A percentile compares a stretch with the other conserved stretches of the same genome.
These are phyloP conservation scores for Microdochium bolleyi DNA, from an alignment of 2,329 filamentous ascomycete genomes.

Conservation along the genomic window DNA sequence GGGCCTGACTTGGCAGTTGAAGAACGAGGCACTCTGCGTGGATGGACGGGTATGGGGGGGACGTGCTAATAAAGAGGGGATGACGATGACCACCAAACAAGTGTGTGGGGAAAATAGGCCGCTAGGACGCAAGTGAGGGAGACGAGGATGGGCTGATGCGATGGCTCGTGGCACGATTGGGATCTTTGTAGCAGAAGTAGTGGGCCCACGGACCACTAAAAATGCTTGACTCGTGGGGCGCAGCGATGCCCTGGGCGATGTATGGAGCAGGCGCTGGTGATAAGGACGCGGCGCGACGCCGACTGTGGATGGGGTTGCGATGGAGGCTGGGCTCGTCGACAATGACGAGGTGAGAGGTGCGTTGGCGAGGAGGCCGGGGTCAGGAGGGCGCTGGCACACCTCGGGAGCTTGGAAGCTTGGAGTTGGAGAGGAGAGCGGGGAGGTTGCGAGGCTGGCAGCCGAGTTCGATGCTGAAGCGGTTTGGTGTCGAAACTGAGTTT, in stretches of 20 bases:
- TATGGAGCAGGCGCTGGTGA: not conserved
- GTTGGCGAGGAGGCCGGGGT: no score
- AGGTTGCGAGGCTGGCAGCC: not conserved
- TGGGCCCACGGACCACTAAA: not conserved
- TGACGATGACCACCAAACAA: conserved; percentile 3
- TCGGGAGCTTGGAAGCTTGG: not conserved
- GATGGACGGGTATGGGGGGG: not conserved
- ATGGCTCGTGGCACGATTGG: conserved; percentile 1
- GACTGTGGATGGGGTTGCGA: not conserved
- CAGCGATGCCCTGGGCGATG: not conserved
- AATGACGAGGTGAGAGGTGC: not conserved
- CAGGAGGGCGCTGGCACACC: not conserved
- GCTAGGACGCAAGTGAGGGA: not conserved
- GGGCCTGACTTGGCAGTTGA: not conserved
- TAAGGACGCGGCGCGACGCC: not conserved
- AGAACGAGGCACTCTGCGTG: not conserved
- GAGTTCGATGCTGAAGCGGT: not conserved
- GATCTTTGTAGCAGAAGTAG: not conserved
- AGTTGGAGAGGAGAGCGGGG: not conserved
- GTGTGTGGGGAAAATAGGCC: not conserved
- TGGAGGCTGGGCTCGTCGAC: not conserved
- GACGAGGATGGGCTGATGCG: conserved; percentile 9
- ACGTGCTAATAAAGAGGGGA: not conserved
- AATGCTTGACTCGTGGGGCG: not conserved
- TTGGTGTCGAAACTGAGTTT: not conserved